phyloP scores from a whole-genome alignment of 2,329 filamentous ascomycete species.

The Talaromyces verruculosus region DNA sequence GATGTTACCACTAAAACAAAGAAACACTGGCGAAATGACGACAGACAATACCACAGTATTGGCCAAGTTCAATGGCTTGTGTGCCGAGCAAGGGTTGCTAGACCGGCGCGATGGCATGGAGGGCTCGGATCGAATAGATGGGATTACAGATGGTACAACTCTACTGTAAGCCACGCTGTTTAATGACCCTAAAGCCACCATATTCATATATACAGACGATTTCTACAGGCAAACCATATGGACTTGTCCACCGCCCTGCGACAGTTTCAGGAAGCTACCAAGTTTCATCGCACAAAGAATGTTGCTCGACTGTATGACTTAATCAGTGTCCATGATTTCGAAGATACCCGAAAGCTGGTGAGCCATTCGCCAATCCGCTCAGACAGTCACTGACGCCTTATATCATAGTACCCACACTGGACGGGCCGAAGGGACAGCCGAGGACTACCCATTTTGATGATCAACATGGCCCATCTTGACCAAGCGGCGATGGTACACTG shows the following conservation, averaged over 20 bases:
- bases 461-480: slow-evolving; percentile 24
- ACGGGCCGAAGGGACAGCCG: slow-evolving; percentile 28
- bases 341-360: slow-evolving; percentile 3
- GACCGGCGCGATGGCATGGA: neutral
- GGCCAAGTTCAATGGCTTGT: neutral
- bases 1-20: neutral
- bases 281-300: neutral
- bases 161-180: neutral
- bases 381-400: neutral
- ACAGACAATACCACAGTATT: neutral
- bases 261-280: neutral
- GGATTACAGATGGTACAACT: slow-evolving; percentile 1
- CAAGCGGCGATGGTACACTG: slow-evolving; percentile 23
- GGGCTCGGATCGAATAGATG: neutral
- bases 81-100: neutral
- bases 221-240: slow-evolving; percentile 1
- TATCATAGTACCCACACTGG: slow-evolving; percentile 31
- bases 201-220: neutral
- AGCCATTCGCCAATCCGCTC: neutral
- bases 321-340: neutral
- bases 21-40: neutral
- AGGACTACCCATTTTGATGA: slow-evolving; percentile 27
- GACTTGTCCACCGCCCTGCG: neutral
- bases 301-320: neutral
- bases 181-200: neutral